Evolutionary conservation across 2,329 filamentous ascomycete species (phyloP).

Genomic region (Colletotrichum sp.): DNA sequence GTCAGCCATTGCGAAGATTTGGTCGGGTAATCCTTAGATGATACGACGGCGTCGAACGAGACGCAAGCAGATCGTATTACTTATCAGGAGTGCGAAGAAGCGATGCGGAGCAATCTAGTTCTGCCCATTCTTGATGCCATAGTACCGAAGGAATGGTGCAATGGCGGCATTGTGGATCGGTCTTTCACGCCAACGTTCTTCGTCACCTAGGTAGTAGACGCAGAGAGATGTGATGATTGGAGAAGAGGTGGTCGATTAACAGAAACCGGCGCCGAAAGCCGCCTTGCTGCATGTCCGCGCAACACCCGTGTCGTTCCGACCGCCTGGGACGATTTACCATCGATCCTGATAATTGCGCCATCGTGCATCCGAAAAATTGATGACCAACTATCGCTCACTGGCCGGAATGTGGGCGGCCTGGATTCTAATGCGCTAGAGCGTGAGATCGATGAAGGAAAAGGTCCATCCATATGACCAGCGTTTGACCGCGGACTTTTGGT

Average conservation of each 20-base stretch:
- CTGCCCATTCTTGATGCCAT: not conserved
- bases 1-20: fast-evolving
- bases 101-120: not conserved
- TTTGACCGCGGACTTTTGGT: not conserved
- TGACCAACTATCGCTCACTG: not conserved
- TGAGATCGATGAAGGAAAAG: not conserved
- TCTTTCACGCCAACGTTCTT: not conserved
- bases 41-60: fast-evolving
- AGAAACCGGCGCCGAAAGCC: not conserved
- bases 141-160: not conserved
- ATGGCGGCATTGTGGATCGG: not conserved
- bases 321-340: not conserved
- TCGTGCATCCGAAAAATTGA: not conserved
- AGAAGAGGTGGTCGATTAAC: not conserved
- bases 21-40: not conserved
- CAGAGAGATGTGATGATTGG: not conserved
- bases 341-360: not conserved
- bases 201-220: not conserved
- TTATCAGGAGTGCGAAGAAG: not conserved
- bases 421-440: not conserved
- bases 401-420: not conserved
- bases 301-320: not conserved
- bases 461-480: not conserved
- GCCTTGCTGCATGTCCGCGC: not conserved
- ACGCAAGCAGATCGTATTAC: not conserved